Base-by-base conservation (phyloP, 495 filamentous ascomycete genomes). In the Terfezia claveryi region DNA sequence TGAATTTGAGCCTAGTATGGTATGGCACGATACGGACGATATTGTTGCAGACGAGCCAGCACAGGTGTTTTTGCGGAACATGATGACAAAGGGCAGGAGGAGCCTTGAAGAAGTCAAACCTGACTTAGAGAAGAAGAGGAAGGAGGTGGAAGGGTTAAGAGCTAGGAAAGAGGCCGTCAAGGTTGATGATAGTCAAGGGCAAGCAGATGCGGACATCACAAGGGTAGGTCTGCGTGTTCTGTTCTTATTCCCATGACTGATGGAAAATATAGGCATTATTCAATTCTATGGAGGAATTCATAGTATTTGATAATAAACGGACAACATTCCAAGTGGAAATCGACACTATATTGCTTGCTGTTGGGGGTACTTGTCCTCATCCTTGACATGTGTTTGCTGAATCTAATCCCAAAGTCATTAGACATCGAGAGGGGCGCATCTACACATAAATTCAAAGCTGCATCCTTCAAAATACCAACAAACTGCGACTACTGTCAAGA, bases 391-490 rank as follows among this genome's bases (percentile, higher is more conserved):
- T 32, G 27, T 32, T 32, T 32, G 27, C 7, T 32, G 27, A 5
- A 32, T 32, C 27, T 32, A 32, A 32, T 32, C 7, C 27, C 7
- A 32, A 32, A 32, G 27, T 7, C 11, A 20, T 51, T 32, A 51
- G 91, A 99, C 65, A 72, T 99, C 44, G 91, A 87, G 0, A 67
- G 92, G 4, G 88, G 92, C 10, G 86, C 88, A 8, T 83, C 83
- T 63, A 92, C 84, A 60, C 91, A 99, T 68, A 87, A 89, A 60
- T 96, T 99, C 76, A 91, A 89, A 66, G 81, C 85, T 37, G 84
- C 94, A 61, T 96, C 88, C 0, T 96, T 95, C 75, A 96, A 94
- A 64, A 93, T 99, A 54, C 92, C 92, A 0, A 99, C 91, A 5
- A 96, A 95, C 65, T 99, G 91, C 68, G 89, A 99, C 63, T 73